A percentile compares a stretch with the other conserved stretches of the same genome.
These are phyloP conservation scores for Penicillium bialowiezense DNA, from an alignment of 495 filamentous ascomycete species.

Conservation along the genomic window DNA sequence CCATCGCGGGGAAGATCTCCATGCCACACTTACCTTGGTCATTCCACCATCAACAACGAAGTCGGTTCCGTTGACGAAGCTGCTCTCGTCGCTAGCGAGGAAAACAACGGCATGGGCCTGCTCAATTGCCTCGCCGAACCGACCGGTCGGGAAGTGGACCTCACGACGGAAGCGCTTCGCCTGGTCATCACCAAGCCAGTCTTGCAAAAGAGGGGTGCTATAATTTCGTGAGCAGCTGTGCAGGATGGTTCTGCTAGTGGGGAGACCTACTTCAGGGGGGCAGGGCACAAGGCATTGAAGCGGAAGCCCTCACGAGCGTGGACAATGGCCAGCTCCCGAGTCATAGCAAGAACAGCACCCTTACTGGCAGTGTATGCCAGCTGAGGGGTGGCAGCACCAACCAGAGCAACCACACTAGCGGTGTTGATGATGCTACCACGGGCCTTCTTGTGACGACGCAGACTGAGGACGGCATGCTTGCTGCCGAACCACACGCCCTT, in stretches of 20 bases:
- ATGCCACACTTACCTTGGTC: conserved; percentile 62
- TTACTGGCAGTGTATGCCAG: conserved; percentile 94
- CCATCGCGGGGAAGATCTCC: background rate
- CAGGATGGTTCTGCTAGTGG: background rate
- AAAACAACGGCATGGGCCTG: conserved; percentile 94
- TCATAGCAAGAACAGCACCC: conserved; percentile 87
- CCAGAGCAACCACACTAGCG: conserved; percentile 86
- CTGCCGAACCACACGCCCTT: conserved; percentile 97
- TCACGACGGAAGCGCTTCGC: conserved; percentile 82
- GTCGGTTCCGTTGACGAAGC: conserved; percentile 89
- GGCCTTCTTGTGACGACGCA: conserved; percentile 77
- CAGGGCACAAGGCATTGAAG: conserved; percentile 91
- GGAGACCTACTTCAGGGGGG: conserved; percentile 71
- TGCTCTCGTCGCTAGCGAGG: conserved; percentile 88
- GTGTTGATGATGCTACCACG: conserved; percentile 90
- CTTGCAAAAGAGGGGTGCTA: conserved; percentile 77
- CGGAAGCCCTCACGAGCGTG: conserved; percentile 81
- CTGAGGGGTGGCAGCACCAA: conserved; percentile 92
- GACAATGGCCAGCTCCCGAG: conserved; percentile 76
- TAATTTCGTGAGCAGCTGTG: background rate
- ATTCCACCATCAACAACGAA: conserved; percentile 97
- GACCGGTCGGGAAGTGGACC: conserved; percentile 91
- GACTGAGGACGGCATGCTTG: conserved; percentile 84
- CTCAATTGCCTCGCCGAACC: conserved; percentile 94
- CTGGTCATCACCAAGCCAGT: conserved; percentile 89